Conservation (phyloP, 2,329 filamentous ascomycete genomes). For the Penicillium sp. region DNA sequence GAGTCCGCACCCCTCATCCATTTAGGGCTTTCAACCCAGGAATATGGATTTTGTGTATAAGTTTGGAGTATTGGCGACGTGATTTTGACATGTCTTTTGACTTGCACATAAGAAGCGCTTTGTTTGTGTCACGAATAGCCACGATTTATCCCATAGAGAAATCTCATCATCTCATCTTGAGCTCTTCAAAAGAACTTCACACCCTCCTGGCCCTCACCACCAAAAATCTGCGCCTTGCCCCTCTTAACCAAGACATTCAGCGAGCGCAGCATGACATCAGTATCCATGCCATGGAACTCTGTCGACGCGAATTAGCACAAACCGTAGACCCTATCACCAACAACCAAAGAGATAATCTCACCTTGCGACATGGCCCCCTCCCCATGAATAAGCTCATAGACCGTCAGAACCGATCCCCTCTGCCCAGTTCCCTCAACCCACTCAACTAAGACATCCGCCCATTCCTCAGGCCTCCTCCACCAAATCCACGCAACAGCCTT, state of each 20-base stretch:
- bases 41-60: conserved; percentile 5
- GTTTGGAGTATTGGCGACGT: conserved; percentile 2
- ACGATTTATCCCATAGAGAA: conserved; percentile 16
- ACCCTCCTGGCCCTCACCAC: conserved; percentile 79
- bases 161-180: conserved; percentile 8
- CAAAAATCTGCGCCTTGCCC: conserved; percentile 91
- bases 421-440: conserved; percentile 87
- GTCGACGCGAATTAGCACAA: conserved; percentile 12
- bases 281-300: conserved; percentile 89
- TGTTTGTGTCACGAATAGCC: conserved; percentile 24
- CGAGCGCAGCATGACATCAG: conserved; percentile 73
- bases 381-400: conserved; percentile 90
- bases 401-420: conserved; percentile 81
- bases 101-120: conserved; percentile 12
- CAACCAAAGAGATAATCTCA: conserved; percentile 37
- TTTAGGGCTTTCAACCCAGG: neutral
- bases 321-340: neutral
- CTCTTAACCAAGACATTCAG: conserved; percentile 80
- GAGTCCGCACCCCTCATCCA: neutral
- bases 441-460: conserved; percentile 72
- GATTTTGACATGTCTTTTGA: conserved; percentile 4
- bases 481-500: conserved; percentile 68
- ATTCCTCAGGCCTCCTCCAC: conserved; percentile 87
- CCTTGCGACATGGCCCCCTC: conserved; percentile 71
- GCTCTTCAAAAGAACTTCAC: conserved; percentile 86